These are phyloP conservation scores for Penicillium maclennaniae DNA, from an alignment of 495 filamentous ascomycete species.

Conservation along the genomic window DNA sequence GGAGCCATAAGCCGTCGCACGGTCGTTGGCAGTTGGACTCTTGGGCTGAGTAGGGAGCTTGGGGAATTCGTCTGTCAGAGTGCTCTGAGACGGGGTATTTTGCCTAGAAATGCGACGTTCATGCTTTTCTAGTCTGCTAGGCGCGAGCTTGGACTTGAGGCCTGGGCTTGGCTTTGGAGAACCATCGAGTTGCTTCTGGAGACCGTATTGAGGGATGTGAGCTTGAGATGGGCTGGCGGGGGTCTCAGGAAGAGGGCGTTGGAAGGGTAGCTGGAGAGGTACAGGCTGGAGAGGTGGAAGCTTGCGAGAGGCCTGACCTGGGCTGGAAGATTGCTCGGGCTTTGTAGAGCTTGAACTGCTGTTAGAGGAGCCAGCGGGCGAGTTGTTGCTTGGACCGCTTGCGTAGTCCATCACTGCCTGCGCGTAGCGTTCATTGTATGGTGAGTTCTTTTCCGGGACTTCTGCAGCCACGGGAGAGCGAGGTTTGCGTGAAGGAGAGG, in stretches of 20 bases:
- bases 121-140: conserved; percentile 14
- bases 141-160: conserved; percentile 25
- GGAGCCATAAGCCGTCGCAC: conserved; percentile 29
- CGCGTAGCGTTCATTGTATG: conserved; percentile 12
- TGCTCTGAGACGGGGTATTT: conserved; percentile 6
- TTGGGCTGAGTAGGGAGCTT: neutral
- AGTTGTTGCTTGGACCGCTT: neutral
- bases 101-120: neutral
- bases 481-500: conserved; percentile 3
- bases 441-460: conserved; percentile 1
- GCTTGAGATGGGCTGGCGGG: neutral
- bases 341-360: neutral
- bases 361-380: neutral
- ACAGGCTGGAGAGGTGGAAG: conserved; percentile 6
- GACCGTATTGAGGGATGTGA: neutral
- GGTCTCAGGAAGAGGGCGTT: conserved; percentile 14
- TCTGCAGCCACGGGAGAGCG: neutral
- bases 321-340: conserved; percentile 8
- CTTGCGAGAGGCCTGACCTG: conserved; percentile 21
- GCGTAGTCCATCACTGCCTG: conserved; percentile 12
- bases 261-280: neutral
- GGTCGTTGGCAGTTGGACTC: conserved; percentile 9
- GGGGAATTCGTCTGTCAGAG: conserved; percentile 5
- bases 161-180: conserved; percentile 13
- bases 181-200: conserved; percentile 9